These are phyloP conservation scores for Halenospora varia DNA, from an alignment of 495 filamentous ascomycete species.

Conservation along the genomic window DNA sequence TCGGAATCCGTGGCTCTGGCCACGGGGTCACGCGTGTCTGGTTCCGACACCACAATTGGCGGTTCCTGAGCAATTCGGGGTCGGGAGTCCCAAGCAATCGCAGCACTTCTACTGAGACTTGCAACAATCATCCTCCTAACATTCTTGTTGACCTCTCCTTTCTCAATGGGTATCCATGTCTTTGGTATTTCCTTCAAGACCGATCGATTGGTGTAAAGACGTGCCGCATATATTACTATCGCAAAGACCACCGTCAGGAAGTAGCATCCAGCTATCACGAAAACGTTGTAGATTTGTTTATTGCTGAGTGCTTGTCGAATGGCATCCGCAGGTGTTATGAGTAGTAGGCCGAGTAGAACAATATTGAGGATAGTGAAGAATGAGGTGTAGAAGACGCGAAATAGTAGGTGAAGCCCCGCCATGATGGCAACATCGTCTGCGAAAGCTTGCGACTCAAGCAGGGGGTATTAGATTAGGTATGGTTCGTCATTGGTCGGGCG, in stretches of 20 bases:
- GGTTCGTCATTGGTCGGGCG: neutral
- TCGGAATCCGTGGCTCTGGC: neutral
- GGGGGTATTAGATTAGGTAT: neutral
- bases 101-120: constrained; percentile 67
- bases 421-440: constrained; percentile 16
- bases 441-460: neutral
- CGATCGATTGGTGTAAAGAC: constrained; percentile 84
- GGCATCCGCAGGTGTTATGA: constrained; percentile 78
- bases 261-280: constrained; percentile 77
- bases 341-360: constrained; percentile 64
- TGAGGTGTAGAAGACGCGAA: constrained; percentile 77
- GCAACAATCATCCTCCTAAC: constrained; percentile 71
- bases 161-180: constrained; percentile 74
- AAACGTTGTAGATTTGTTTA: constrained; percentile 69
- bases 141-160: constrained; percentile 66
- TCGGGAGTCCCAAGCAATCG: constrained; percentile 72
- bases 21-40: constrained; percentile 1
- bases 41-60: constrained; percentile 7
- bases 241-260: constrained; percentile 68
- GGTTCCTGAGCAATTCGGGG: constrained; percentile 48
- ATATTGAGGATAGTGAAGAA: constrained; percentile 75
- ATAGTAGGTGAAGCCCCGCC: constrained; percentile 33
- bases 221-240: constrained; percentile 71
- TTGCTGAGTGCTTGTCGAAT: constrained; percentile 71
- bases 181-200: constrained; percentile 81